Evolutionary conservation across 371 early-diverging fungal species (phyloP).

Genomic region (Mortierella sp.): DNA sequence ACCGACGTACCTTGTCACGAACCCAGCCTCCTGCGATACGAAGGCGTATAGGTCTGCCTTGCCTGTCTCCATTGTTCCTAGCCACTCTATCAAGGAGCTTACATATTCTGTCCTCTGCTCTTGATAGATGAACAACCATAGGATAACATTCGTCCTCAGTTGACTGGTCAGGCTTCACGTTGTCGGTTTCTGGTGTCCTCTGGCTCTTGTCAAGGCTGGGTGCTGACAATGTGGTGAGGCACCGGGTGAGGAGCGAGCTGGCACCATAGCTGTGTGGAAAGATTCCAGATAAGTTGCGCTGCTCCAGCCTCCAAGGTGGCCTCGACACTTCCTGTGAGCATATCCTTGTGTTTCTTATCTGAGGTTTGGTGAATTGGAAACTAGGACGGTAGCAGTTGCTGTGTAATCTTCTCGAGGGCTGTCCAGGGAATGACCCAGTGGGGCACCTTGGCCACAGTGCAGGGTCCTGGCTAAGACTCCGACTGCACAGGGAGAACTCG

Average conservation of each 20-base stretch:
- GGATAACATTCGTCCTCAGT: not conserved
- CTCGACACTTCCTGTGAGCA: too few relatives aligned
- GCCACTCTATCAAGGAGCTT: slow-evolving; percentile 67
- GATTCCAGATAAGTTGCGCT: too few relatives aligned
- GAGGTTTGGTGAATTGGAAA: too few relatives aligned
- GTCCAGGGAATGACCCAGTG: too few relatives aligned
- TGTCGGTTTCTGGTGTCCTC: not conserved
- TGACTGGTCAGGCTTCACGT: not conserved
- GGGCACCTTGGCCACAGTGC: too few relatives aligned
- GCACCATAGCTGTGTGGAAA: too few relatives aligned
- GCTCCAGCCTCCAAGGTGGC: too few relatives aligned
- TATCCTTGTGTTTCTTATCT: too few relatives aligned
- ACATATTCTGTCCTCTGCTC: slow-evolving; percentile 72
- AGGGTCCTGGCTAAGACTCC: too few relatives aligned
- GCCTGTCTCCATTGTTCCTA: slow-evolving; percentile 57
- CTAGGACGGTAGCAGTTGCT: too few relatives aligned
- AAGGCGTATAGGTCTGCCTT: slow-evolving; percentile 67
- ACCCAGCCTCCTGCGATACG: slow-evolving; percentile 99
- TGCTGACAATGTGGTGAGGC: not conserved
- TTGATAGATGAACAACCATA: slow-evolving; percentile 55
- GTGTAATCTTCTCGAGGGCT: too few relatives aligned
- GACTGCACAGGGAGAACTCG: too few relatives aligned
- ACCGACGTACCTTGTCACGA: slow-evolving; percentile 89
- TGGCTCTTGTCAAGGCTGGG: not conserved
- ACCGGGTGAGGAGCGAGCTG: not conserved